Percentiles rank a stretch among this genome's conserved stretches.
phyloP scores from a whole-genome alignment of 805 yeast species.

The Kodamaea restingae region DNA sequence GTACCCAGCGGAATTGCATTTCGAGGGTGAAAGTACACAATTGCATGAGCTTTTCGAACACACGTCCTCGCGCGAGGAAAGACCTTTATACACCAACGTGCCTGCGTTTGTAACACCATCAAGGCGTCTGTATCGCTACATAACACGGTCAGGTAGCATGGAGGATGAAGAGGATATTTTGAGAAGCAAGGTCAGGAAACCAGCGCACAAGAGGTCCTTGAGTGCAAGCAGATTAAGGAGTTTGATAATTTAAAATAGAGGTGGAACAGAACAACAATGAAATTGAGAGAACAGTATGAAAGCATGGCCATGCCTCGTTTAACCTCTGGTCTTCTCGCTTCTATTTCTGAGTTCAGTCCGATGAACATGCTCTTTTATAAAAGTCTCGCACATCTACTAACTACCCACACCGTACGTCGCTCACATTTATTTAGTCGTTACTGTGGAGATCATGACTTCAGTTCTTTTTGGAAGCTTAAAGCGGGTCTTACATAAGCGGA shows the following conservation, averaged over 20 bases:
- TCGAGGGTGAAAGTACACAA: constrained; percentile 20
- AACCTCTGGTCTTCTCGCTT: too few species aligned
- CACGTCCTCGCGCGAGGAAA: not conserved
- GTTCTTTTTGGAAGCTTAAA: too few species aligned
- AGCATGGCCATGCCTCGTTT: too few species aligned
- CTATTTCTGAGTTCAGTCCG: too few species aligned
- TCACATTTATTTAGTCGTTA: too few species aligned
- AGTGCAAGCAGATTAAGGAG: constrained; percentile 9
- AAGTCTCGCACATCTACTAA: too few species aligned
- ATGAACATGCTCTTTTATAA: too few species aligned
- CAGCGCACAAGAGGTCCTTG: constrained; percentile 1
- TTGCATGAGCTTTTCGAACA: constrained; percentile 10
- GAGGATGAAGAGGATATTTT: constrained; percentile 12
- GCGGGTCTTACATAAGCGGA: too few species aligned
- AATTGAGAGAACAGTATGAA: too few species aligned
- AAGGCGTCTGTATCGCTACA: constrained; percentile 20
- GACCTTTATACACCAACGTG: constrained; percentile 20
- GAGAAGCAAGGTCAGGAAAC: constrained; percentile 6
- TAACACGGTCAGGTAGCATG: constrained; percentile 13
- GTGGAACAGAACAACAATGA: too few species aligned
- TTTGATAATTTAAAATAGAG: constrained; percentile 16
- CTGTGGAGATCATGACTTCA: too few species aligned
- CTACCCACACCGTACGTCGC: too few species aligned
- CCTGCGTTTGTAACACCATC: constrained; percentile 37
- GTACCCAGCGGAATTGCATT: constrained; percentile 27